Conservation (phyloP, 345 rosid genomes). For the Rhizophora apiculata region DNA sequence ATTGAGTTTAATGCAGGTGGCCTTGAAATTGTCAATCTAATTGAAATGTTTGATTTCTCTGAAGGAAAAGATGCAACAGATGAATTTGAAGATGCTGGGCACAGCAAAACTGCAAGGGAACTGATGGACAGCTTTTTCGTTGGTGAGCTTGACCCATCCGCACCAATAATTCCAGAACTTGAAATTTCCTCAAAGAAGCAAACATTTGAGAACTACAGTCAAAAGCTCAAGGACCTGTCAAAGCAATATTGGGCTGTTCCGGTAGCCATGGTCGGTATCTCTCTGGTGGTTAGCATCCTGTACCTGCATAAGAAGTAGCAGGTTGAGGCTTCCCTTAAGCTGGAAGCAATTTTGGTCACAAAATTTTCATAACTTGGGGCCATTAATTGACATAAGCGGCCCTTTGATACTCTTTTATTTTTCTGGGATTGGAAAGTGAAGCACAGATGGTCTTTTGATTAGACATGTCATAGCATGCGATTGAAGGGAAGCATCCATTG, state of each 20-base stretch:
- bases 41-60: conserved; percentile 10
- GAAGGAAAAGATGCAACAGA: conserved; percentile 80
- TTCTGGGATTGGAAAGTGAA: no score
- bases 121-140: conserved; percentile 59
- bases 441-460: no score
- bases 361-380: conserved; percentile 21
- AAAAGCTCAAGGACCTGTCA: conserved; percentile 48
- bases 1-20: neutral
- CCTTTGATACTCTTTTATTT: conserved; percentile 1
- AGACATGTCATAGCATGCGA: no score
- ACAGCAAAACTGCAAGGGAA: conserved; percentile 66
- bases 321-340: neutral
- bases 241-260: conserved; percentile 74
- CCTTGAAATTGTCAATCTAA: conserved; percentile 13
- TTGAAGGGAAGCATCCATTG: no score
- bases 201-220: conserved; percentile 20
- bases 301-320: conserved; percentile 57
- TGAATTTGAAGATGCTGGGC: conserved; percentile 91
- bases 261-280: conserved; percentile 50
- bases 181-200: conserved; percentile 47
- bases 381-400: conserved; percentile 2
- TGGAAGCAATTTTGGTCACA: conserved; percentile 1
- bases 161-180: conserved; percentile 56
- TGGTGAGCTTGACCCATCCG: conserved; percentile 67
- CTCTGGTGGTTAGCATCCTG: conserved; percentile 57